Percentiles rank a stretch among this genome's conserved stretches.
These are phyloP conservation scores for Barbarea vulgaris DNA, from an alignment of 345 rosid species.

Conservation along the genomic window DNA sequence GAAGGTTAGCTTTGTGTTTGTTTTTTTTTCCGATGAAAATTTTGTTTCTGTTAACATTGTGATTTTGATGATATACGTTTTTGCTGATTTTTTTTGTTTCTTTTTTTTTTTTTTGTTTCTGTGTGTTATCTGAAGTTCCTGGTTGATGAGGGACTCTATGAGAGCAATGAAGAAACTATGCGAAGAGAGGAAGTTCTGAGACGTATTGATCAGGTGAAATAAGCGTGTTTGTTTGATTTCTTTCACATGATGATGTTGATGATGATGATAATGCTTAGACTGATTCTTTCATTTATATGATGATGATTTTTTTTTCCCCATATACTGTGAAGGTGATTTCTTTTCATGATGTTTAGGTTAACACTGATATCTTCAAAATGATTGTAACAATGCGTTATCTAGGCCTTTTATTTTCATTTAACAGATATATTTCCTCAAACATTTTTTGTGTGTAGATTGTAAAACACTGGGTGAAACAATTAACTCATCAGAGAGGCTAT, in stretches of 20 bases:
- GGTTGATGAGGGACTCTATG: conserved; percentile 66
- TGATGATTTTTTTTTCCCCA: neutral
- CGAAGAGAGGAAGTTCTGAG: conserved; percentile 68
- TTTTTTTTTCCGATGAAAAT: neutral
- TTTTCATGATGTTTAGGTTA: neutral
- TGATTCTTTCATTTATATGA: too few relatives aligned
- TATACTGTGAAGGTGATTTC: neutral
- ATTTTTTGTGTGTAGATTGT: conserved; percentile 57
- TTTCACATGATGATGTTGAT: neutral
- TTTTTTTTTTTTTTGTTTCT: too few relatives aligned
- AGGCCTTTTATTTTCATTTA: neutral
- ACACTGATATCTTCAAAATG: neutral
- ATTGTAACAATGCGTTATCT: neutral
- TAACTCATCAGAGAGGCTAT: conserved; percentile 63
- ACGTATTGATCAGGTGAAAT: conserved; percentile 61
- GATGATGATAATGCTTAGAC: neutral
- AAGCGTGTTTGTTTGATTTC: neutral
- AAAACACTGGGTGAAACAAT: conserved; percentile 76
- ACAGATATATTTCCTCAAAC: neutral
- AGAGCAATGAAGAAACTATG: conserved; percentile 71
- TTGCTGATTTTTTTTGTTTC: neutral
- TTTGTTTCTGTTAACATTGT: neutral
- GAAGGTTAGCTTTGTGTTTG: conserved; percentile 47
- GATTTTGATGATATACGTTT: neutral
- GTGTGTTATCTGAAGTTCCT: conserved; percentile 49